phyloP scores from a whole-genome alignment of 768 basidiomycete genomes.

The Chlorophyllum brunneum region DNA sequence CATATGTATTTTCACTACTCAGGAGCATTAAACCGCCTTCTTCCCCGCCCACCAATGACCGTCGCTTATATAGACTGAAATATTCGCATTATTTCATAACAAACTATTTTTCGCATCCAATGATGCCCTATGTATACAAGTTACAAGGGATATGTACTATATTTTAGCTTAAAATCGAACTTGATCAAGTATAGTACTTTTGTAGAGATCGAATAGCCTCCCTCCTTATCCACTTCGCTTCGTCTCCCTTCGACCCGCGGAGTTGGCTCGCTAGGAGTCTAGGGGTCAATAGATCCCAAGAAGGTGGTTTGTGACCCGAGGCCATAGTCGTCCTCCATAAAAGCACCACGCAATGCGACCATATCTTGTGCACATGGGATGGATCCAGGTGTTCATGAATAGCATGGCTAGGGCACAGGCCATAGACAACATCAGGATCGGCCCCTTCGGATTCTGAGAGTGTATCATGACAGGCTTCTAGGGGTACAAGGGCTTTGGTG shows the following conservation, averaged over 20 bases:
- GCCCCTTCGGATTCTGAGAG: not conserved
- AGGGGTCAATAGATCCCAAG: conserved; percentile 6
- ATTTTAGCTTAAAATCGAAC: not conserved
- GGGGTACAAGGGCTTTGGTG: not conserved
- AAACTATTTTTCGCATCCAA: not conserved
- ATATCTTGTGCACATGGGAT: not conserved
- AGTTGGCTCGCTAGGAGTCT: not conserved
- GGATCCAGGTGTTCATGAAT: not conserved
- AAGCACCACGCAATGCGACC: conserved; percentile 1
- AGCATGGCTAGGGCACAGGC: not conserved
- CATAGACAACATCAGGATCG: not conserved
- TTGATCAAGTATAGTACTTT: not conserved
- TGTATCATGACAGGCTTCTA: not conserved
- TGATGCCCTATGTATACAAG: too few relatives aligned
- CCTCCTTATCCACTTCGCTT: not conserved
- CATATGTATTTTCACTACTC: too few relatives aligned
- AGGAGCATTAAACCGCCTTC: too few relatives aligned
- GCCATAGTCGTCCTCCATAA: conserved; percentile 8
- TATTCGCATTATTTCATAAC: too few relatives aligned
- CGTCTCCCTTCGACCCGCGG: not conserved
- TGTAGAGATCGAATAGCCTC: not conserved
- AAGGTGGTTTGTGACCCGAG: not conserved
- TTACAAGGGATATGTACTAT: not conserved
- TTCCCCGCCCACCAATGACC: too few relatives aligned
- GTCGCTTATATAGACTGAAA: too few relatives aligned